Evolutionary conservation across 164 flowering plant genomes (phyloP).

Genomic region (Houttuynia cordata): DNA sequence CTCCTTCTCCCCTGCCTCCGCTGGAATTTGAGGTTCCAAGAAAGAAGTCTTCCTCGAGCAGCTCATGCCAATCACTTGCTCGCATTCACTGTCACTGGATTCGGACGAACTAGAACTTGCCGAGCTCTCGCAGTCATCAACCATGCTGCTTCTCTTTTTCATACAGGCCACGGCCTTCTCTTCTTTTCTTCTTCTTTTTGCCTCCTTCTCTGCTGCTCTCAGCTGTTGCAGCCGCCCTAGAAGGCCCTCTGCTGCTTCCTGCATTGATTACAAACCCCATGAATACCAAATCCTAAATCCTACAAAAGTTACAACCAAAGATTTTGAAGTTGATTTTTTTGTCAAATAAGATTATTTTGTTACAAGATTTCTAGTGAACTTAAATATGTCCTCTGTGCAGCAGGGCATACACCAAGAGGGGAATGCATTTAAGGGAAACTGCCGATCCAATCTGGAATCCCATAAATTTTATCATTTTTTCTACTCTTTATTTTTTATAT

Average conservation of each 20-base stretch:
- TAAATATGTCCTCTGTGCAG: too few relatives aligned
- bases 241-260: slow-evolving; percentile 14
- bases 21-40: background rate
- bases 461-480: too few relatives aligned
- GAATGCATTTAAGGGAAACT: too few relatives aligned
- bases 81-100: slow-evolving; percentile 49
- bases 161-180: slow-evolving; percentile 12
- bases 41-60: slow-evolving; percentile 11
- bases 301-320: too few relatives aligned
- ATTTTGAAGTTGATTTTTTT: too few relatives aligned
- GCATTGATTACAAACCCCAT: too few relatives aligned
- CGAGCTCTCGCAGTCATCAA: slow-evolving; percentile 2
- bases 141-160: slow-evolving; percentile 1
- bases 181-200: slow-evolving; percentile 14
- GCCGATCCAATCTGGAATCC: too few relatives aligned
- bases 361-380: too few relatives aligned
- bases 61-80: slow-evolving; percentile 33
- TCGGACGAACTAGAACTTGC: slow-evolving; percentile 33
- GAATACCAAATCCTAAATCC: too few relatives aligned
- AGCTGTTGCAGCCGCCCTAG: slow-evolving; percentile 11
- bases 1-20: slow-evolving; percentile 2
- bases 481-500: too few relatives aligned
- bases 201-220: slow-evolving; percentile 8
- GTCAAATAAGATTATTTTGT: too few relatives aligned
- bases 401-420: too few relatives aligned